These are phyloP conservation scores for Ilyonectria mors-panacis DNA, from an alignment of 2,329 filamentous ascomycete species.

Conservation along the genomic window DNA sequence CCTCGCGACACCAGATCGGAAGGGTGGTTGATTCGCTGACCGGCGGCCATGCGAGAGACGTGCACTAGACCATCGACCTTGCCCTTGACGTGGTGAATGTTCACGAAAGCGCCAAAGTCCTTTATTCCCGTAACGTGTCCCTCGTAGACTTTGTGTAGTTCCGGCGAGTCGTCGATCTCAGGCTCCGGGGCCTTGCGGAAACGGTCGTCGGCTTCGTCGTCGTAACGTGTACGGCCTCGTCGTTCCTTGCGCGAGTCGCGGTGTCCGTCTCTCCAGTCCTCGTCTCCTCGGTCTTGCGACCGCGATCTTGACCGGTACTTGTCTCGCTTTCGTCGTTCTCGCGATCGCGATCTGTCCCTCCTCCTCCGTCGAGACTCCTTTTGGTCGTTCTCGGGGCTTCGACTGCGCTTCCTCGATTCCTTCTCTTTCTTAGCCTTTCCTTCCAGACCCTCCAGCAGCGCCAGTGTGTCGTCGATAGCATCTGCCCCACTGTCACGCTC, in stretches of 20 bases:
- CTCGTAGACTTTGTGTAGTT: constrained; percentile 89
- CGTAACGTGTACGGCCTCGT: constrained; percentile 57
- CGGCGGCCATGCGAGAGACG: constrained; percentile 88
- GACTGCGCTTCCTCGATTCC: constrained; percentile 69
- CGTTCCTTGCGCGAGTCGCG: constrained; percentile 51
- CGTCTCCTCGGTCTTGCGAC: constrained; percentile 58
- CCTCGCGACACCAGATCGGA: constrained; percentile 86
- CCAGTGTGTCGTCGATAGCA: constrained; percentile 93
- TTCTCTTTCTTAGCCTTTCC: constrained; percentile 71
- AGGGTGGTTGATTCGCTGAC: constrained; percentile 90
- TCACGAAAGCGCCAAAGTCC: constrained; percentile 96
- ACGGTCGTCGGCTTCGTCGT: constrained; percentile 67
- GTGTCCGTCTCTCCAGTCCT: constrained; percentile 61
- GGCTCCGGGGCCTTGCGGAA: constrained; percentile 77
- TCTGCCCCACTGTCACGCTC: constrained; percentile 62
- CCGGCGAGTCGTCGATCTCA: constrained; percentile 85
- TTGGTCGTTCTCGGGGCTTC: constrained; percentile 68
- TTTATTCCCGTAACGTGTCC: constrained; percentile 93
- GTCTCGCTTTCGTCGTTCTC: constrained; percentile 57
- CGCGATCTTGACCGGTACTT: constrained; percentile 56
- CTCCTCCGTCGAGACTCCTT: constrained; percentile 59
- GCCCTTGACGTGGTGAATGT: constrained; percentile 86
- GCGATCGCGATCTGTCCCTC: constrained; percentile 58
- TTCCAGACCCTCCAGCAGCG: constrained; percentile 88
- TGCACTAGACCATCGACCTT: constrained; percentile 96